Evolutionary conservation across 345 rosid species (phyloP).

Genomic region (Cardiospermum halicacabum): DNA sequence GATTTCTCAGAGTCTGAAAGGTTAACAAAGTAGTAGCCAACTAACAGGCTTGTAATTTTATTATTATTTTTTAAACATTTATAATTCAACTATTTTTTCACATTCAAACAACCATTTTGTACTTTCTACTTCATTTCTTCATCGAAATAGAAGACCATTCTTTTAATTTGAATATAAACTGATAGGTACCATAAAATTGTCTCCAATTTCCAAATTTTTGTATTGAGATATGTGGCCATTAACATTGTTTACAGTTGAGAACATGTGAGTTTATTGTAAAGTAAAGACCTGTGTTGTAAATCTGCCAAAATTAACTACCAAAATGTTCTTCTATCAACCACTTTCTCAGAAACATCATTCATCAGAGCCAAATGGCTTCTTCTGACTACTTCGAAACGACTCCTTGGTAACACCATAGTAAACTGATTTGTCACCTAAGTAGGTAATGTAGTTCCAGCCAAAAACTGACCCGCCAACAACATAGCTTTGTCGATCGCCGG

Average conservation of each 20-base stretch:
- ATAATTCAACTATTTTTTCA: too few species aligned
- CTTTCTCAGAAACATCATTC: background rate
- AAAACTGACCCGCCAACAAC: conserved; percentile 23
- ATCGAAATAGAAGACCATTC: too few species aligned
- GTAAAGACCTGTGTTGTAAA: background rate
- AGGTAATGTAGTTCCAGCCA: conserved; percentile 34
- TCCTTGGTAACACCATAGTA: conserved; percentile 24
- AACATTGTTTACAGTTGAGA: background rate
- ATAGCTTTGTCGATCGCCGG: conserved; percentile 18
- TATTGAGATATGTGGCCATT: background rate
- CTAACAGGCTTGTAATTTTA: background rate
- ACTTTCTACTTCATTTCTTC: too few species aligned
- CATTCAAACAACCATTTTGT: too few species aligned
- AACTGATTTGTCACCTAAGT: conserved; percentile 18
- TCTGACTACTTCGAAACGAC: background rate
- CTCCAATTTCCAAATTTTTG: background rate
- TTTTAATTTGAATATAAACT: too few species aligned
- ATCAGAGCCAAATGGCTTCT: background rate
- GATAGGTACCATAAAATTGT: too few species aligned
- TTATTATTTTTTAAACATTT: too few species aligned
- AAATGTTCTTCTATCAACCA: background rate
- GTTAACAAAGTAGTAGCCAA: background rate
- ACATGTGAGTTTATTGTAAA: background rate
- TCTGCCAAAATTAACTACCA: background rate
- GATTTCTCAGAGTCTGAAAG: background rate